Conservation (phyloP, 306 rosid genomes). For the Spatholobus suberectus region DNA sequence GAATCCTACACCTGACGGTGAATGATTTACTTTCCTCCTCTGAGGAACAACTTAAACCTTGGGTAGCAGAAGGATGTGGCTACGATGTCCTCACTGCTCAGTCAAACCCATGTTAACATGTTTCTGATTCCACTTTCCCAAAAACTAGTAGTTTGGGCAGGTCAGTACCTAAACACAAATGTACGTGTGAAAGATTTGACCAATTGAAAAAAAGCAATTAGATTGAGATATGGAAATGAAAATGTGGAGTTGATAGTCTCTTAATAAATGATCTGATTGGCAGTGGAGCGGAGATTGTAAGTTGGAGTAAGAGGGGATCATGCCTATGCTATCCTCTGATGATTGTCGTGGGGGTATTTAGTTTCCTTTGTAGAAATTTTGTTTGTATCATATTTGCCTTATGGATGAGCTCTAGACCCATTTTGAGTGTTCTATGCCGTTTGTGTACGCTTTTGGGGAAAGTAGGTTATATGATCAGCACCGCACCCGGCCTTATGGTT, state of each 20-base stretch:
- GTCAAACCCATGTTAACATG: neutral
- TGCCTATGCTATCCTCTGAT: neutral
- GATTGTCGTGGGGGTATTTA: neutral
- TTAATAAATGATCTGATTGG: neutral
- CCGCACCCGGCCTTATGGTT: neutral
- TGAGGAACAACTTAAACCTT: neutral
- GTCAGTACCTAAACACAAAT: neutral
- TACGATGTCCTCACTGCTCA: neutral
- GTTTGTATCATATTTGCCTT: neutral
- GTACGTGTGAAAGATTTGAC: neutral
- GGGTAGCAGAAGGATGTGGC: neutral
- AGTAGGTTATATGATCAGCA: neutral
- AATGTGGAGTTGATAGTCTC: neutral
- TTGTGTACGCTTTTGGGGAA: neutral
- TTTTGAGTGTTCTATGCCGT: neutral
- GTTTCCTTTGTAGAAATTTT: neutral
- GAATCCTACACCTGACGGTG: neutral
- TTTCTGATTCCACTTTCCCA: neutral
- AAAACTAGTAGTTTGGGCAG: neutral
- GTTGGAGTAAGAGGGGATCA: neutral
- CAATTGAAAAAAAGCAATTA: too few species aligned
- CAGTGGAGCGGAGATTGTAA: neutral
- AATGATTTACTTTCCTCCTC: neutral
- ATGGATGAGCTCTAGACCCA: neutral
- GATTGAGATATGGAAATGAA: neutral